Conservation (phyloP, 2,329 filamentous ascomycete species). For the Alternaria brassicae region DNA sequence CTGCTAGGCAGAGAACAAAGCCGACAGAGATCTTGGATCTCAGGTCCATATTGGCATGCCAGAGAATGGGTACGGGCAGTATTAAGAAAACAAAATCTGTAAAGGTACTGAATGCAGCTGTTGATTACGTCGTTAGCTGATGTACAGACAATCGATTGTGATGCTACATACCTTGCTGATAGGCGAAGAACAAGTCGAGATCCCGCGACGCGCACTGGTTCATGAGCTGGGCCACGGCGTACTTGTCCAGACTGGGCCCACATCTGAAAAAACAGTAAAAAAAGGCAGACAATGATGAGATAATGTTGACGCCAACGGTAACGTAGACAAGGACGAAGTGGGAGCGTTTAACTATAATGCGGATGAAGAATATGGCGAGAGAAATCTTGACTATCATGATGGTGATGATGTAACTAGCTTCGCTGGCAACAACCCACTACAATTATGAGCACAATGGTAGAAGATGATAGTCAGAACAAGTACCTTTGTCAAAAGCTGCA, state of each 20-base stretch:
- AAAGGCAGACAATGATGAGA: constrained; percentile 52
- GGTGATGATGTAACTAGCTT: constrained; percentile 51
- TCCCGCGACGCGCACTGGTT: constrained; percentile 53
- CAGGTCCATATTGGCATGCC: constrained; percentile 62
- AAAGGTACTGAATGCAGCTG: constrained; percentile 38
- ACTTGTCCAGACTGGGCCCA: constrained; percentile 37
- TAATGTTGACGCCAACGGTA: constrained; percentile 48
- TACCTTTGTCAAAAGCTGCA: constrained; percentile 41
- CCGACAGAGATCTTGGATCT: constrained; percentile 62
- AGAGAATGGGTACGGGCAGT: constrained; percentile 58
- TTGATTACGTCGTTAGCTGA: not conserved
- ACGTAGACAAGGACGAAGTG: constrained; percentile 49
- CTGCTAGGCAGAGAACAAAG: constrained; percentile 59
- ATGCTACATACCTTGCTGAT: constrained; percentile 38
- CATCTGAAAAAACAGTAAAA: constrained; percentile 63
- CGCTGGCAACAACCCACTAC: constrained; percentile 47
- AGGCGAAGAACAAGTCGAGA: constrained; percentile 61
- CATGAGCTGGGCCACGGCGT: constrained; percentile 41
- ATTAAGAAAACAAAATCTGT: constrained; percentile 43
- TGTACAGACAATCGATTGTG: not conserved
- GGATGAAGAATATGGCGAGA: constrained; percentile 55
- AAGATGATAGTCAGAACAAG: not conserved
- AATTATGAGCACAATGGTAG: not conserved
- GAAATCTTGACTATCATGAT: constrained; percentile 55
- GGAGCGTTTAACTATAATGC: constrained; percentile 52